Percentiles rank a stretch among this genome's conserved stretches.
Conservation (phyloP, 306 rosid species). For the Dalbergia oliveri region DNA sequence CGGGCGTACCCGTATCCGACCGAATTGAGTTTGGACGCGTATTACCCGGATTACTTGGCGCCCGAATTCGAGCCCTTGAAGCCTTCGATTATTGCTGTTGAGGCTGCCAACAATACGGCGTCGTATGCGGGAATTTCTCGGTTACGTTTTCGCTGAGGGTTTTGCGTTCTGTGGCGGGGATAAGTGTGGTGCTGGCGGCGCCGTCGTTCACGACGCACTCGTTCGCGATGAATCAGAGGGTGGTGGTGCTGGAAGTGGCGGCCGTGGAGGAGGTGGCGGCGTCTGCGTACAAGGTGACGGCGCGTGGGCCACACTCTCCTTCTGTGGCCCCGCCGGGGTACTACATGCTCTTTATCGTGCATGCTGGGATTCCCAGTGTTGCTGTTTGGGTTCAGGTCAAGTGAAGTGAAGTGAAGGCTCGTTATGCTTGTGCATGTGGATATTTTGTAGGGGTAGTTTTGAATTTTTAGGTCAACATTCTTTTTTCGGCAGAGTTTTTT, state of each 20-base stretch:
- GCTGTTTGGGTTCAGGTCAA: conserved; percentile 71
- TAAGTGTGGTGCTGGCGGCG: conserved; percentile 53
- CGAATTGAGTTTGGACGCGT: conserved; percentile 73
- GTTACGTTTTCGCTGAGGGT: conserved; percentile 52
- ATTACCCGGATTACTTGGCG: conserved; percentile 64
- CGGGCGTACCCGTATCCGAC: conserved; percentile 60
- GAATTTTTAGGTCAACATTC: neutral
- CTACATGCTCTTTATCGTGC: conserved; percentile 71
- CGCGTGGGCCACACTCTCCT: conserved; percentile 55
- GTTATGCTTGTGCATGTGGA: neutral
- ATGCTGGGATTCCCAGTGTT: conserved; percentile 68
- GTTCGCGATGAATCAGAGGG: conserved; percentile 71
- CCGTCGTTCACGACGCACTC: conserved; percentile 87
- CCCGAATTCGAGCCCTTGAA: conserved; percentile 1
- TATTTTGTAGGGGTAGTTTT: neutral
- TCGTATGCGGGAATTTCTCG: conserved; percentile 52
- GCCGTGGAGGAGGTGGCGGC: conserved; percentile 37
- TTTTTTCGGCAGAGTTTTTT: neutral
- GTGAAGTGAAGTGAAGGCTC: conserved; percentile 45
- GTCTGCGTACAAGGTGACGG: conserved; percentile 52
- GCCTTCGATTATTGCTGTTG: conserved; percentile 62
- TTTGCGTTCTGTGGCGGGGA: conserved; percentile 3
- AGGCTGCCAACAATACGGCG: conserved; percentile 32
- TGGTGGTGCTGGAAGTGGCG: conserved; percentile 53
- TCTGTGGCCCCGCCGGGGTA: conserved; percentile 79